phyloP scores from a whole-genome alignment of 2,329 filamentous ascomycete species.

The Aspergillus proliferans region DNA sequence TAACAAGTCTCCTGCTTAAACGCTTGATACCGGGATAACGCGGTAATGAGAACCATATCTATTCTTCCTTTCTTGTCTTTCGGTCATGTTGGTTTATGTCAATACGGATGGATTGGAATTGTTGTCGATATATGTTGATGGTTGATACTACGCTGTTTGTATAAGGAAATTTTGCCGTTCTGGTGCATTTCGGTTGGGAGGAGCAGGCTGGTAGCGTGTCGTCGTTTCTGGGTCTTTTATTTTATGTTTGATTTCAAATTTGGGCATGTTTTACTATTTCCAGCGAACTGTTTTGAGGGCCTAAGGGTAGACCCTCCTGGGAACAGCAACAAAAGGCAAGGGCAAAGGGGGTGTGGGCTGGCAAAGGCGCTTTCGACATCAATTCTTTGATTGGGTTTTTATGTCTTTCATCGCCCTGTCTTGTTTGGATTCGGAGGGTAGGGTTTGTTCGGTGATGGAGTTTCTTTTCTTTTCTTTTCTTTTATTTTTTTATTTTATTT shows the following conservation, averaged over 20 bases:
- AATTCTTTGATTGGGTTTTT: constrained; percentile 11
- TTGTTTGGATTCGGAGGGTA: constrained; percentile 7
- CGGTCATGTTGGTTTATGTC: constrained; percentile 20
- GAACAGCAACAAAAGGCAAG: constrained; percentile 3
- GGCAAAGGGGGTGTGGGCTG: constrained; percentile 3
- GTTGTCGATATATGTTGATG: constrained; percentile 31
- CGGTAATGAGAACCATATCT: neutral
- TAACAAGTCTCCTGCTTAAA: constrained; percentile 39
- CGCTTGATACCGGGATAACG: neutral
- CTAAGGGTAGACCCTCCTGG: constrained; percentile 15
- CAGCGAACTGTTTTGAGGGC: constrained; percentile 19
- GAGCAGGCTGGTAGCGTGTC: constrained; percentile 39
- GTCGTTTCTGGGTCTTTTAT: constrained; percentile 29
- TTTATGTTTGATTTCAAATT: constrained; percentile 19
- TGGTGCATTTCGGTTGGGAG: constrained; percentile 39
- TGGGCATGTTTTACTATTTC: constrained; percentile 19
- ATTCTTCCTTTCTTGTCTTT: constrained; percentile 10
- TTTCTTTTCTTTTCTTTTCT: constrained; percentile 15
- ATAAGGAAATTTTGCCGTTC: constrained; percentile 38
- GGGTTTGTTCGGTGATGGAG: neutral
- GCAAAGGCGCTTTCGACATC: constrained; percentile 13
- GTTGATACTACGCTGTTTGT: constrained; percentile 37
- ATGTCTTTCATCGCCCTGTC: constrained; percentile 14
- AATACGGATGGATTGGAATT: constrained; percentile 28
- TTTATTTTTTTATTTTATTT: constrained; percentile 12